Evolutionary conservation across 768 basidiomycete species (phyloP).

Genomic region (button mushroom (Agaricus bisporus)): DNA sequence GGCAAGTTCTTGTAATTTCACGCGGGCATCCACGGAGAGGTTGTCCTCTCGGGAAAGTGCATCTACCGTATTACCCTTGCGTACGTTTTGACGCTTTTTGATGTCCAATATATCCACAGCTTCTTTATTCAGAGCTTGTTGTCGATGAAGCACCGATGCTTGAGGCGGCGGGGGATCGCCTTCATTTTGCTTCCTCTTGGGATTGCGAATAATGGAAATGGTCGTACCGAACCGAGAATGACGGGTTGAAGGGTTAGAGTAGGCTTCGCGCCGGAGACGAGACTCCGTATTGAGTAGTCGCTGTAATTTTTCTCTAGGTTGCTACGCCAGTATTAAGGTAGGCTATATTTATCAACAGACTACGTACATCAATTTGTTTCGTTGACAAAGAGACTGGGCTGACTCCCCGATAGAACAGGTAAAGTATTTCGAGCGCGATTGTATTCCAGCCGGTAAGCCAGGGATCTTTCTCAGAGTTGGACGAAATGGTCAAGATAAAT

Average conservation of each 20-base stretch:
- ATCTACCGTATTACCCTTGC: slow-evolving; percentile 57
- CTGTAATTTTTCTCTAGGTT: slow-evolving; percentile 62
- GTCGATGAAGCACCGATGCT: slow-evolving; percentile 77
- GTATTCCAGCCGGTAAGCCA: slow-evolving; percentile 85
- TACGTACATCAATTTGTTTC: slow-evolving; percentile 60
- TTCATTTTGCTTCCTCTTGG: slow-evolving; percentile 36
- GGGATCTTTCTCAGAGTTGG: slow-evolving; percentile 69
- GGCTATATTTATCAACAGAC: slow-evolving; percentile 6
- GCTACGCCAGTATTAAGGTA: slow-evolving; percentile 32
- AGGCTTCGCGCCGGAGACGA: slow-evolving; percentile 48
- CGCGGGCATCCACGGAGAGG: slow-evolving; percentile 57
- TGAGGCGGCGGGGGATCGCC: slow-evolving; percentile 27
- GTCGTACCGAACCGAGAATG: slow-evolving; percentile 98
- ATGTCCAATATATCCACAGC: slow-evolving; percentile 69
- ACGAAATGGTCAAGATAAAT: slow-evolving; percentile 79
- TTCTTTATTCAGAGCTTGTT: slow-evolving; percentile 69
- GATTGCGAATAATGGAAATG: slow-evolving; percentile 69
- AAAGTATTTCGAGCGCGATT: slow-evolving; percentile 87
- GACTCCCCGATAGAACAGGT: slow-evolving; percentile 80
- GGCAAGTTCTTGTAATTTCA: slow-evolving; percentile 62
- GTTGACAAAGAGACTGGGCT: slow-evolving; percentile 50
- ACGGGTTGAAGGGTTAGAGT: slow-evolving; percentile 57
- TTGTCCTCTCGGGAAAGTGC: slow-evolving; percentile 66
- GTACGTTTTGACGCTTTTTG: slow-evolving; percentile 52
- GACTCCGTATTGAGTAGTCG: slow-evolving; percentile 77